Evolutionary conservation across 176 grass and related monocot species (phyloP), one percentile per base, ranked within the genome.

Genomic region (Zea luxurians): DNA sequence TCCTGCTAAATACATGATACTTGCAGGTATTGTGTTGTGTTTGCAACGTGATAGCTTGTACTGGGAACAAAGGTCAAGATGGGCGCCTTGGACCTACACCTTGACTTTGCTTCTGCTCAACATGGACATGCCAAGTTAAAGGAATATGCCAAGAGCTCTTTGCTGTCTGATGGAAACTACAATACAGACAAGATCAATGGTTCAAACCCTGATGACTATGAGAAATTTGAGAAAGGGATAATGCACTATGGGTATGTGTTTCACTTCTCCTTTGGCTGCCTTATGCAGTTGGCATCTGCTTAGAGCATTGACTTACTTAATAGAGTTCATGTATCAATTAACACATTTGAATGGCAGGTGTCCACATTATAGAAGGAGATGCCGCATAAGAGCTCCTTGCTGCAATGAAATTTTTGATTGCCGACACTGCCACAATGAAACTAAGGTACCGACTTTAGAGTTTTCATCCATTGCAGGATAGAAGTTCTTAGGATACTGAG

Each of bases 351-450:
- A 61, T 80, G 64, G 6, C 84, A 99, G 96, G 49, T 99, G 96
- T 74, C 34, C 78, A 27, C 92, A 95, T 78, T 99, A 99, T 71
- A 70, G 74, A 87, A 81, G 96, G 71, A 95, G 96, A 80, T 99
- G 96, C 68, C 60, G 62, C 70, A 89, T 99, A 47, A 73, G 81
- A 13, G 88, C 92, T 66, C 90, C 96, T 45, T 99, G 96, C 36
- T 99, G 96, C 79, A 76, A 90, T 60, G 80, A 89, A 47, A 76
- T 95, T 83, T 99, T 95, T 87, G 67, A 87, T 87, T 99, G 96
- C 10, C 83, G 90, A 40, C 96, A 95, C 67, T 99, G 96, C 78
- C 96, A 99, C 53, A 99, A 99, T 75, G 96, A 95, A 80, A 68
- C 73, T 53, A 99, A 90, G 92, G 92, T 99, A 77, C n/a, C 27